phyloP scores from a whole-genome alignment of 208 protist species.

The Trypanosoma congolense region DNA sequence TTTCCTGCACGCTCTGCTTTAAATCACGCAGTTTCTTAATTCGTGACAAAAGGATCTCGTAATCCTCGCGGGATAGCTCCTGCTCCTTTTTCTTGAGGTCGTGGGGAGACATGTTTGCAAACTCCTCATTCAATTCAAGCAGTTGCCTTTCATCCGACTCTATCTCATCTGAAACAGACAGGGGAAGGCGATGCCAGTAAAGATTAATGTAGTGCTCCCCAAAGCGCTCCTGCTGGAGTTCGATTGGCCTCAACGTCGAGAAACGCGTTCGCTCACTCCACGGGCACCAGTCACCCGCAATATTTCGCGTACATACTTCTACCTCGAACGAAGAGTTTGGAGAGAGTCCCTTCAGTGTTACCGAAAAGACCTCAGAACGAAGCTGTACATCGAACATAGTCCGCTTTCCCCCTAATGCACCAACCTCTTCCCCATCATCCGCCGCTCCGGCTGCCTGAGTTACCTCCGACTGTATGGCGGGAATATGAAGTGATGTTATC shows the following conservation, averaged over 20 bases:
- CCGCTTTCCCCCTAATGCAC: background rate
- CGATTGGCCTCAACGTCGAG: slow-evolving; percentile 59
- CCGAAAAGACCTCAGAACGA: slow-evolving; percentile 7
- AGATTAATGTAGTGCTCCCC: slow-evolving; percentile 91
- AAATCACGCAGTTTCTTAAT: slow-evolving; percentile 43
- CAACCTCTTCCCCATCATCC: background rate
- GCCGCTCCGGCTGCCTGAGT: background rate
- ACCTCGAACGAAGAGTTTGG: slow-evolving; percentile 37
- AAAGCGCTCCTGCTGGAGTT: slow-evolving; percentile 78
- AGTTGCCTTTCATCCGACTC: slow-evolving; percentile 34
- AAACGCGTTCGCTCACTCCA: slow-evolving; percentile 56
- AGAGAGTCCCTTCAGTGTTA: slow-evolving; percentile 29
- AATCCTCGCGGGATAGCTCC: slow-evolving; percentile 35
- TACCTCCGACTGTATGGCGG: background rate
- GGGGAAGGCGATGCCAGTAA: slow-evolving; percentile 73
- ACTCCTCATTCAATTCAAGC: slow-evolving; percentile 54
- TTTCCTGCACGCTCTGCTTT: slow-evolving; percentile 23
- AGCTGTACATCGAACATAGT: slow-evolving; percentile 52
- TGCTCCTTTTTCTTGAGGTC: slow-evolving; percentile 54
- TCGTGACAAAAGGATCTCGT: slow-evolving; percentile 33
- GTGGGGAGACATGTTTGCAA: slow-evolving; percentile 46
- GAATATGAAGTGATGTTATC: background rate
- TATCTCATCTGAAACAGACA: slow-evolving; percentile 15
- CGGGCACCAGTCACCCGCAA: slow-evolving; percentile 66
- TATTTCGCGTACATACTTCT: slow-evolving; percentile 50